Percentiles rank a stretch among this genome's conserved stretches.
Conservation (phyloP, 2,329 filamentous ascomycete species). For the Diaporthe citri region DNA sequence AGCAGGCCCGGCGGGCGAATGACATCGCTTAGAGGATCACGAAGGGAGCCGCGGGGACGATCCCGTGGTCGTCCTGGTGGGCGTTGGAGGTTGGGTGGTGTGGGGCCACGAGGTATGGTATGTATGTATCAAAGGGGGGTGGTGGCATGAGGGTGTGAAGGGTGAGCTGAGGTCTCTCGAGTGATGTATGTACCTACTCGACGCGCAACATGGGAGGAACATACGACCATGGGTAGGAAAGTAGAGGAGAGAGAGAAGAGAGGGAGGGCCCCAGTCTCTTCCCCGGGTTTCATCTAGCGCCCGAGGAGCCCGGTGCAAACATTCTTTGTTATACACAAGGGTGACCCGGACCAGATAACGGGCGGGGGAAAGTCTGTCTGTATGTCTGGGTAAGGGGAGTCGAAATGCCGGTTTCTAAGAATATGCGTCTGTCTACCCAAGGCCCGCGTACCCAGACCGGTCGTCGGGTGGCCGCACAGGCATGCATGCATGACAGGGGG, state of each 20-base stretch:
- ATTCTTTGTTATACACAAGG: background rate
- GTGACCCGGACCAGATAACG: background rate
- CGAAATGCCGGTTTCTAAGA: constrained; percentile 23
- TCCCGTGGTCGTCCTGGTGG: constrained; percentile 6
- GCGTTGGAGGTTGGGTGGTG: background rate
- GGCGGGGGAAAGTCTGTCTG: background rate
- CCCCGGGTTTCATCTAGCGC: background rate
- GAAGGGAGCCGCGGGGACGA: background rate
- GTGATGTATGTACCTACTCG: background rate
- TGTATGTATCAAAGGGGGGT: background rate
- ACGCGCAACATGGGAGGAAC: background rate
- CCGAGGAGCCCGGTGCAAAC: background rate
- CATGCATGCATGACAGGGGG: background rate
- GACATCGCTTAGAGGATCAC: background rate
- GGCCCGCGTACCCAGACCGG: background rate
- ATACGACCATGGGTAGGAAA: background rate
- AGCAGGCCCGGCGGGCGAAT: background rate
- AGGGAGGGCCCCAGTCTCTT: background rate
- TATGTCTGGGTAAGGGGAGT: constrained; percentile 23
- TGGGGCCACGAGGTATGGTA: constrained; percentile 9
- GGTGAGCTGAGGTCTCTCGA: background rate
- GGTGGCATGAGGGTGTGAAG: constrained; percentile 9
- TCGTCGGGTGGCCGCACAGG: background rate
- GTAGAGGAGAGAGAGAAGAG: background rate
- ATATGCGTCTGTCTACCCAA: background rate